Percentiles rank a stretch among this genome's conserved stretches.
phyloP scores from a whole-genome alignment of 2,329 filamentous ascomycete genomes.

The Arthrobotrys iridis region DNA sequence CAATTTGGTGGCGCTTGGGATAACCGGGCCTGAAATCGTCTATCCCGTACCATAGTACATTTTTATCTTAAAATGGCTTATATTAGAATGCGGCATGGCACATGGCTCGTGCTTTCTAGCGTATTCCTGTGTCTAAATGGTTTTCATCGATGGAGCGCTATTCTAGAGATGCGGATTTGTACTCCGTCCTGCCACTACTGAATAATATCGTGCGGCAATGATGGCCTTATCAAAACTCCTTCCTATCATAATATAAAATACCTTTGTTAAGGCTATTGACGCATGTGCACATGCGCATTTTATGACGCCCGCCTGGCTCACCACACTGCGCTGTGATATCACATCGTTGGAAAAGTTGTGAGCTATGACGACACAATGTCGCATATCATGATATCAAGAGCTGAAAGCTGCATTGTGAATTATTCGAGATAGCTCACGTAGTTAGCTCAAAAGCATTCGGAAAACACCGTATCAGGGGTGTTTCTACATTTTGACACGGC shows the following conservation, averaged over 20 bases:
- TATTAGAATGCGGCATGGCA: slow-evolving; percentile 5
- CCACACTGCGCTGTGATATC: slow-evolving; percentile 13
- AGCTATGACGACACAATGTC: slow-evolving; percentile 13
- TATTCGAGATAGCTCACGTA: neutral
- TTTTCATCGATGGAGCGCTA: neutral
- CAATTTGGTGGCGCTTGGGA: neutral
- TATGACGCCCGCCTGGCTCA: neutral
- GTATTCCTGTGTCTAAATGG: neutral
- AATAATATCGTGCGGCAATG: slow-evolving; percentile 19
- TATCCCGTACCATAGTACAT: too few relatives aligned
- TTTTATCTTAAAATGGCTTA: neutral
- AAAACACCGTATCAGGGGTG: neutral
- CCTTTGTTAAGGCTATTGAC: neutral
- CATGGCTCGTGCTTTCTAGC: neutral
- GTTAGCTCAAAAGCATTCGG: neutral
- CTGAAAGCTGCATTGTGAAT: neutral
- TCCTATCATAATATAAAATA: neutral
- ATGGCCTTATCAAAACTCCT: neutral
- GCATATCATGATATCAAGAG: slow-evolving; percentile 13
- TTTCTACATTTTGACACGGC: neutral
- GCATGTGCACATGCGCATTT: slow-evolving; percentile 10
- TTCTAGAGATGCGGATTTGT: slow-evolving; percentile 1
- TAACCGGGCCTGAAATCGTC: slow-evolving; percentile 1
- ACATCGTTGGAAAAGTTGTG: slow-evolving; percentile 1
- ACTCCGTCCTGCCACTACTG: neutral